Conservation (phyloP, 2,329 filamentous ascomycete species). For the Verticillium albo-atrum region DNA sequence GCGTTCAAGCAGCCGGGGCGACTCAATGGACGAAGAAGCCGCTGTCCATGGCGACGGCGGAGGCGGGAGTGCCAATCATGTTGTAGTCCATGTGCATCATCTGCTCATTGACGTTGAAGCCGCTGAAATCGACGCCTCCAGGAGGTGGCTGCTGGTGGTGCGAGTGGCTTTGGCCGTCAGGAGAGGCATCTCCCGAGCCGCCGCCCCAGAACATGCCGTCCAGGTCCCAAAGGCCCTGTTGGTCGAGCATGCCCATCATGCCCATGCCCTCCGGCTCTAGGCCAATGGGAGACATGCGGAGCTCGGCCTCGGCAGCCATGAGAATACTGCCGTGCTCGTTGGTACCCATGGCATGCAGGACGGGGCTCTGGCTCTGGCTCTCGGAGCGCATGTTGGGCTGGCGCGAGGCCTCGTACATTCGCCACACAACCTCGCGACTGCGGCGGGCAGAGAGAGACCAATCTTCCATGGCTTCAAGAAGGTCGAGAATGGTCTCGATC, state of each 20-base stretch:
- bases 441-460: slow-evolving; percentile 61
- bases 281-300: slow-evolving; percentile 48
- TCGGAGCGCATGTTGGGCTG: slow-evolving; percentile 27
- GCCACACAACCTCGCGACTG: slow-evolving; percentile 58
- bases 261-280: slow-evolving; percentile 45
- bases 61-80: slow-evolving; percentile 26
- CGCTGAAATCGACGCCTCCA: slow-evolving; percentile 12
- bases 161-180: slow-evolving; percentile 4
- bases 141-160: neutral
- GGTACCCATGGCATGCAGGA: slow-evolving; percentile 21
- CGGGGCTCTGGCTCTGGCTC: slow-evolving; percentile 10
- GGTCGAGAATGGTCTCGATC: slow-evolving; percentile 53
- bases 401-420: slow-evolving; percentile 56
- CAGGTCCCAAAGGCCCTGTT: slow-evolving; percentile 51
- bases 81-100: slow-evolving; percentile 31
- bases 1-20: neutral
- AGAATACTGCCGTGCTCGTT: slow-evolving; percentile 28
- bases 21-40: slow-evolving; percentile 38
- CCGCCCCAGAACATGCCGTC: slow-evolving; percentile 52
- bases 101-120: slow-evolving; percentile 24
- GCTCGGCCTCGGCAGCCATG: slow-evolving; percentile 26
- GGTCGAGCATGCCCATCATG: slow-evolving; percentile 49
- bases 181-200: slow-evolving; percentile 25
- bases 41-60: slow-evolving; percentile 30
- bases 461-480: slow-evolving; percentile 59